Evolutionary conservation across 495 filamentous ascomycete species (phyloP), one percentile per base, ranked within the genome.

Genomic region (Pyronema domesticum): DNA sequence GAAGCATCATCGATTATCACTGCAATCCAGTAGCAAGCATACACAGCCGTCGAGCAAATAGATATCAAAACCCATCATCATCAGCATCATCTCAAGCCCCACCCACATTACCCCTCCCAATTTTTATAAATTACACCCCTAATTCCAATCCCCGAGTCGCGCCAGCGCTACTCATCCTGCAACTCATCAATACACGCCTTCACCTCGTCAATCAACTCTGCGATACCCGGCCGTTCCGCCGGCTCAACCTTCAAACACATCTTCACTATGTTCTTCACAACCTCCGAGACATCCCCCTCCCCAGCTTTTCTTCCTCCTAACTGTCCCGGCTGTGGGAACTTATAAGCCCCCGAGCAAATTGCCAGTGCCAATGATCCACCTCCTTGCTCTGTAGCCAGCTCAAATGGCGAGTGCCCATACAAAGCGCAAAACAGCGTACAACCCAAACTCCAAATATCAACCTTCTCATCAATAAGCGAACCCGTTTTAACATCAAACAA

Each of bases 401-500:
- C 91, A 63, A 98, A 98, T 9, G 91, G 91, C 43, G 85, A 91
- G 67, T 96, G 95, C 23, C 91, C 91, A 51, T 94, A 85, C 15
- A 98, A 70, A 58, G 93, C 95, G 17, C 93, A 89, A 70, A 94
- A 98, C 37, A 98, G 73, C 0, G 93, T 96, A 70, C 89, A 95
- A 30, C 91, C 91, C 17, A 98, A 72, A 3, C 86, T 94, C 91
- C 91, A 98, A 59, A 98, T 93, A 63, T 98, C 91, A 40, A 94
- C 91, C 67, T 95, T 96, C 14, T 91, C 94, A 66, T 98, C 91
- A 61, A 98, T 81, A 45, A 85, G 76, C 8, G 81, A 83, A 37
- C 86, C 89, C 3, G 88, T 95, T 68, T 95, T 94, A 54, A 96
- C 93, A 63, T 98, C 91, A 67, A 98, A 98, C 36, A 98, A 80